phyloP scores from a whole-genome alignment of 192 early-diverging fungal genomes.

The Chytriomyces sp. region DNA sequence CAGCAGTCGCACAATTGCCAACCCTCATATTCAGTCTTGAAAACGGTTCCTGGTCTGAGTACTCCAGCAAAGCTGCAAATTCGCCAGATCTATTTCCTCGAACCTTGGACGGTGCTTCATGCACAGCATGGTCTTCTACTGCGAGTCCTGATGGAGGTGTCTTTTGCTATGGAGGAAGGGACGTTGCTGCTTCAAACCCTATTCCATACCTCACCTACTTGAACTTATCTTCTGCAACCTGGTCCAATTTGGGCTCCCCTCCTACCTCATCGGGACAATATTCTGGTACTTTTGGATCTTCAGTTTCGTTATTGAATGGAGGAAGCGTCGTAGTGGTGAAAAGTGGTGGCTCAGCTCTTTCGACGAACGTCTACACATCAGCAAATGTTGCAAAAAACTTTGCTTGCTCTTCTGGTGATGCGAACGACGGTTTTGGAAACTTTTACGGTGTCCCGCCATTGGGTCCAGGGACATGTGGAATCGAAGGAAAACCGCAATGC shows the following conservation, averaged over 20 bases:
- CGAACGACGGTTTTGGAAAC: slow-evolving; percentile 7
- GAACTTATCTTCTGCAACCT: neutral
- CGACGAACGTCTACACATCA: neutral
- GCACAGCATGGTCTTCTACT: slow-evolving; percentile 25
- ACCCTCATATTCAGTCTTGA: slow-evolving; percentile 1
- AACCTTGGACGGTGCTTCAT: slow-evolving; percentile 16
- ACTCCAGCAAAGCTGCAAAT: neutral
- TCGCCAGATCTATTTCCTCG: neutral
- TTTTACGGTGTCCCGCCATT: slow-evolving; percentile 23
- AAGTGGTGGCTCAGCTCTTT: slow-evolving; percentile 2
- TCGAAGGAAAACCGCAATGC: neutral
- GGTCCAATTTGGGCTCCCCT: slow-evolving; percentile 23
- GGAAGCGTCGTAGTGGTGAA: slow-evolving; percentile 15
- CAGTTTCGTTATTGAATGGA: slow-evolving; percentile 14
- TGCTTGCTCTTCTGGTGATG: neutral
- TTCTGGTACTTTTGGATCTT: slow-evolving; percentile 23
- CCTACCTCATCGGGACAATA: neutral
- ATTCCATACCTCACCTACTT: slow-evolving; percentile 22
- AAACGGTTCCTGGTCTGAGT: neutral
- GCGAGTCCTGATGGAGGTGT: slow-evolving; percentile 19
- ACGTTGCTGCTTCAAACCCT: neutral
- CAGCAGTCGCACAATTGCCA: slow-evolving; percentile 1
- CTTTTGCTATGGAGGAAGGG: slow-evolving; percentile 27
- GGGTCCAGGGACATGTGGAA: slow-evolving; percentile 1
- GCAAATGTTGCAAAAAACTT: neutral